These are phyloP conservation scores for Trametes punicea DNA, from an alignment of 768 basidiomycete species.

Conservation along the genomic window DNA sequence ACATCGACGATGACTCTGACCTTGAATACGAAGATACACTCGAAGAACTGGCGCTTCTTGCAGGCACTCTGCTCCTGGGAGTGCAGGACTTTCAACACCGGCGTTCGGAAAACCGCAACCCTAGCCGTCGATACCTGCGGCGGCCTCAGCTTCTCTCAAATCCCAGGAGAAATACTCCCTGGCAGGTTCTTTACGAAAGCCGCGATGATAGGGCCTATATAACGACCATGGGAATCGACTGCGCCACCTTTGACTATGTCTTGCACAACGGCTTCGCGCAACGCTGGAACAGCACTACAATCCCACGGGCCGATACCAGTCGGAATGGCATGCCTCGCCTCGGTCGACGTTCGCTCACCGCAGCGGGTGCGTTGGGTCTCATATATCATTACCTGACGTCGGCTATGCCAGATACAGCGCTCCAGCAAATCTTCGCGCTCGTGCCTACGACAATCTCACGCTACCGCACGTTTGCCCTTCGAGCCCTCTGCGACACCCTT, in stretches of 20 bases:
- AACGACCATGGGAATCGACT: slow-evolving; percentile 36
- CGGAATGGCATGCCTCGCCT: slow-evolving; percentile 26
- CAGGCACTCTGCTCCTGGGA: background rate
- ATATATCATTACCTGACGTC: slow-evolving; percentile 41
- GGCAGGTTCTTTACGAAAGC: slow-evolving; percentile 33
- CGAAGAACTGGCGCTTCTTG: background rate
- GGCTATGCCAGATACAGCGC: slow-evolving; percentile 35
- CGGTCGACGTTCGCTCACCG: slow-evolving; percentile 32
- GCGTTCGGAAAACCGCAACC: background rate
- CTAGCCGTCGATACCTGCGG: slow-evolving; percentile 30
- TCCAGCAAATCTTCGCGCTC: slow-evolving; percentile 43
- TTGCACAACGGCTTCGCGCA: slow-evolving; percentile 32
- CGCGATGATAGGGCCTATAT: slow-evolving; percentile 40
- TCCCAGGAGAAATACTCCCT: slow-evolving; percentile 34
- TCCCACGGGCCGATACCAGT: slow-evolving; percentile 32
- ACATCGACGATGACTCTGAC: background rate
- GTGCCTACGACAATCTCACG: slow-evolving; percentile 35
- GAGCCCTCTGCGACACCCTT: slow-evolving; percentile 33
- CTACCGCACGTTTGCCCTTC: slow-evolving; percentile 35
- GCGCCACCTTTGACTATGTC: slow-evolving; percentile 35
- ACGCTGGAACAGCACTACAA: slow-evolving; percentile 18
- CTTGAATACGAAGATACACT: background rate
- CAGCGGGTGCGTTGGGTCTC: slow-evolving; percentile 40
- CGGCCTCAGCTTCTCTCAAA: slow-evolving; percentile 34
- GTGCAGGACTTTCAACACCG: background rate